Conservation (phyloP, 345 rosid genomes). For the Nephelium lappaceum region DNA sequence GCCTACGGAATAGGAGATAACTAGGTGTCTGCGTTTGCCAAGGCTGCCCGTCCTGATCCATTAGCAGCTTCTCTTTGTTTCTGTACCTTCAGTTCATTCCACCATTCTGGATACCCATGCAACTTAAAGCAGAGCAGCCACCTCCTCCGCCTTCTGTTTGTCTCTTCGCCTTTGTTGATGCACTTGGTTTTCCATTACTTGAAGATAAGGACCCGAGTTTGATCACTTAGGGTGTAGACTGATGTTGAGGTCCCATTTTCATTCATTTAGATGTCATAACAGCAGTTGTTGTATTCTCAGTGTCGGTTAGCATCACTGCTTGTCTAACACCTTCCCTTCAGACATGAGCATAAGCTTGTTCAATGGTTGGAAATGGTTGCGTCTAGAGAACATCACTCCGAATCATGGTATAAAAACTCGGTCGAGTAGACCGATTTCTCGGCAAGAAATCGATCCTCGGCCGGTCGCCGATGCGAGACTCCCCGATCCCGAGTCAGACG, state of each 20-base stretch:
- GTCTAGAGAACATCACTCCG: not conserved
- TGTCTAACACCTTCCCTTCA: not conserved
- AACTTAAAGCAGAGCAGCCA: slow-evolving; percentile 5
- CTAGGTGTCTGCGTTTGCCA: not conserved
- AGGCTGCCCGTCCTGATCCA: not conserved
- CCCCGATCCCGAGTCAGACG: no score
- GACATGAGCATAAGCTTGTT: not conserved
- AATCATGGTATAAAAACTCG: no score
- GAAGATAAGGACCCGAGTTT: not conserved
- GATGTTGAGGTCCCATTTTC: not conserved
- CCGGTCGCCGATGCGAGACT: no score
- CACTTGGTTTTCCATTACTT: not conserved
- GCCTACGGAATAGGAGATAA: not conserved
- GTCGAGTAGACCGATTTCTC: no score
- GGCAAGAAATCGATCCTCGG: no score
- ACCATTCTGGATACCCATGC: slow-evolving; percentile 21
- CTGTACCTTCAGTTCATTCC: not conserved
- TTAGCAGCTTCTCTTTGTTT: not conserved
- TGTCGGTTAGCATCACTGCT: not conserved
- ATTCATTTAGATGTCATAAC: not conserved
- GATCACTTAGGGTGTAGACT: no score
- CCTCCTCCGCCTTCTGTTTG: not conserved
- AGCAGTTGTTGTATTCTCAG: not conserved
- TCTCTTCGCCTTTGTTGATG: not conserved
- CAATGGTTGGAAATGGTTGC: not conserved